phyloP scores from a whole-genome alignment of 331 rosid species.

The Cydonia oblonga region DNA sequence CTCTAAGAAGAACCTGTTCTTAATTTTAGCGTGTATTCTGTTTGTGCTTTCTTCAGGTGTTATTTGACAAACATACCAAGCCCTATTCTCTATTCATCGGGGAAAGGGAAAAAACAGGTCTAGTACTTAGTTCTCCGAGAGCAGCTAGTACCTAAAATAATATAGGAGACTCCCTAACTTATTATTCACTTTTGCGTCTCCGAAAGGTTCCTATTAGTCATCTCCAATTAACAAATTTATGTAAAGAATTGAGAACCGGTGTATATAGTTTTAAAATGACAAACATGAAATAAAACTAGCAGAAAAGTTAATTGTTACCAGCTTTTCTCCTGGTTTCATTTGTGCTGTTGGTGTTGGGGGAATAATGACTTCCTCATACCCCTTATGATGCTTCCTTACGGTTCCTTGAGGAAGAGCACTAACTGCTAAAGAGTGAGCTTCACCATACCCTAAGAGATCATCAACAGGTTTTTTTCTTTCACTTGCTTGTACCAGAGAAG shows the following conservation, averaged over 20 bases:
- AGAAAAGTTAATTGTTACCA: slow-evolving; percentile 34
- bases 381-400: slow-evolving; percentile 56
- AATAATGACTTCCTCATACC: slow-evolving; percentile 83
- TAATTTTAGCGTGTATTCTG: neutral
- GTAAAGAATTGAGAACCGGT: neutral
- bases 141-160: neutral
- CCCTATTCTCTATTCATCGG: neutral
- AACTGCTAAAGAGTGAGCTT: slow-evolving; percentile 42
- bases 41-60: neutral
- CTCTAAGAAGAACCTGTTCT: neutral
- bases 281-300: neutral
- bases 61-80: neutral
- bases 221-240: neutral
- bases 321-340: slow-evolving; percentile 95
- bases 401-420: slow-evolving; percentile 99
- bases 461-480: slow-evolving; percentile 59
- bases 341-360: slow-evolving; percentile 85
- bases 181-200: neutral
- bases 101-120: neutral
- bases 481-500: slow-evolving; percentile 81
- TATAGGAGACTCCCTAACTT: neutral
- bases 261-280: neutral
- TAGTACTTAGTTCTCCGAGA: neutral
- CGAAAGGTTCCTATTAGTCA: neutral
- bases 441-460: slow-evolving; percentile 65